These are phyloP conservation scores for Coprinopsis marcescibilis DNA, from an alignment of 768 basidiomycete genomes.

Conservation along the genomic window DNA sequence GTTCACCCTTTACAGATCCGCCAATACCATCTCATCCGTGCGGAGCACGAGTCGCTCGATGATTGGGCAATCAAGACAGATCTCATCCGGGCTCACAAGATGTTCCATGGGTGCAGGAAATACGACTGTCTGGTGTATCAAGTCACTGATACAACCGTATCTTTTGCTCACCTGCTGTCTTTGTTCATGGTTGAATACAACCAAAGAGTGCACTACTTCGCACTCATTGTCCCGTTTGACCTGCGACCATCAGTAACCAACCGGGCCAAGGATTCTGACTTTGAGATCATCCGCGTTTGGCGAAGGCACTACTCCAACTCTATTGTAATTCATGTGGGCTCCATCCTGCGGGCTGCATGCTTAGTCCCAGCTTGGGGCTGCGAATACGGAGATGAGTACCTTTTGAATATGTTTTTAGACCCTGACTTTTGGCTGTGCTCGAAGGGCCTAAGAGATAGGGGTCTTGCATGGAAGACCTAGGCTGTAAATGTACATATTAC, in stretches of 20 bases:
- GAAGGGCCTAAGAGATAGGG: background rate
- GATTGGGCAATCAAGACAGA: background rate
- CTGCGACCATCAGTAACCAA: background rate
- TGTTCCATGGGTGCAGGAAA: background rate
- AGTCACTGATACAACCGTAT: background rate
- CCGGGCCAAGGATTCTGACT: constrained; percentile 4
- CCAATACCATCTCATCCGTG: constrained; percentile 25
- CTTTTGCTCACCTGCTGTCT: background rate
- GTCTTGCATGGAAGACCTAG: no score
- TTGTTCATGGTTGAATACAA: background rate
- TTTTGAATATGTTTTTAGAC: background rate
- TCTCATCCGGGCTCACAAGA: background rate
- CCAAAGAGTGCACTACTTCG: background rate
- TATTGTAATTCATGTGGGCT: constrained; percentile 6
- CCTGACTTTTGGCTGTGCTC: background rate
- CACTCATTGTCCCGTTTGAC: constrained; percentile 13
- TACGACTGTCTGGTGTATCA: background rate
- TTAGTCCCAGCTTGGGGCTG: background rate
- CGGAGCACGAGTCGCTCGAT: constrained; percentile 17
- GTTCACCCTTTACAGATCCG: no score
- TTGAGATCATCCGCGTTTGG: constrained; percentile 5
- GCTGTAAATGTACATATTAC: no score
- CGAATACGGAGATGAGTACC: background rate
- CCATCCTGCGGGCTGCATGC: constrained; percentile 11
- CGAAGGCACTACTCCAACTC: background rate